Percentiles rank a stretch among this genome's conserved stretches.
Conservation (phyloP, 768 basidiomycete species). For the Pholiota conissans region DNA sequence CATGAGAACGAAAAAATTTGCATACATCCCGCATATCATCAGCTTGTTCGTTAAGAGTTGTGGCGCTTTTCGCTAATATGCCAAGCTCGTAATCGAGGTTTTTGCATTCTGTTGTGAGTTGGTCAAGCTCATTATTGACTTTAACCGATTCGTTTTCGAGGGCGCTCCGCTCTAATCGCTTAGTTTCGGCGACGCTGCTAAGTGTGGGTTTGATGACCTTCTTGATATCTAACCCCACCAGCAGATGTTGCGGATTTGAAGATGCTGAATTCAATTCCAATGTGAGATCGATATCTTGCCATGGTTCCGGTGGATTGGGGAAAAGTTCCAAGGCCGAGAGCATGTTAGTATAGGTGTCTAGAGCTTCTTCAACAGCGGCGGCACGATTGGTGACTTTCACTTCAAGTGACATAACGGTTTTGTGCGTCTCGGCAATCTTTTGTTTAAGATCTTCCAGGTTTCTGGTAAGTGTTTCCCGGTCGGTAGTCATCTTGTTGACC, state of each 20-base stretch:
- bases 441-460: conserved; percentile 76
- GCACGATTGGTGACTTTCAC: conserved; percentile 79
- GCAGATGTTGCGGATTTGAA: conserved; percentile 66
- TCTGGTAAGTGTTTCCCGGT: conserved; percentile 75
- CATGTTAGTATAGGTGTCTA: conserved; percentile 76
- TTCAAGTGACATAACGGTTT: conserved; percentile 76
- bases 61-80: conserved; percentile 74
- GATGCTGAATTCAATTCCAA: conserved; percentile 81
- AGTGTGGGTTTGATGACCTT: conserved; percentile 78
- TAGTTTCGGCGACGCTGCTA: conserved; percentile 67
- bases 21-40: conserved; percentile 79
- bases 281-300: conserved; percentile 72
- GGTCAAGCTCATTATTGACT: conserved; percentile 83
- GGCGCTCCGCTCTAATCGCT: conserved; percentile 64
- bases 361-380: conserved; percentile 78
- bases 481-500: conserved; percentile 86
- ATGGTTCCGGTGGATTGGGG: conserved; percentile 70
- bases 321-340: conserved; percentile 76
- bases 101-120: conserved; percentile 74
- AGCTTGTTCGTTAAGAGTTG: conserved; percentile 68
- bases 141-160: conserved; percentile 79
- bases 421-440: conserved; percentile 74
- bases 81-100: conserved; percentile 77
- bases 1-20: not conserved
- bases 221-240: conserved; percentile 69